Percentiles rank a stretch among this genome's conserved stretches.
phyloP scores from a whole-genome alignment of 1,284 basidiomycete species.

The Fomitopsis palustris region DNA sequence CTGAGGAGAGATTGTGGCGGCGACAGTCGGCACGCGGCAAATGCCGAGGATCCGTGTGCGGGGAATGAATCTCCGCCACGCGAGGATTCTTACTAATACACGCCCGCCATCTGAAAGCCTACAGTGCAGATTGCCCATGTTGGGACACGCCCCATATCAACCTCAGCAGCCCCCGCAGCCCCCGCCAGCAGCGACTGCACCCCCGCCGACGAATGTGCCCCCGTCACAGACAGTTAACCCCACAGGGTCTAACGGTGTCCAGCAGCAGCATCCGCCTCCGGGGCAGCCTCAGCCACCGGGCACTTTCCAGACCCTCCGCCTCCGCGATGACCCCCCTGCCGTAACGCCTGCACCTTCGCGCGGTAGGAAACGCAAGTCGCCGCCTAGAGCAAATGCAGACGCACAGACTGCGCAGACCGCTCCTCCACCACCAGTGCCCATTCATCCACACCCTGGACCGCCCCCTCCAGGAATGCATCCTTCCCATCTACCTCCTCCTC shows the following conservation, averaged over 20 bases:
- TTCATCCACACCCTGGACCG: constrained; percentile 15
- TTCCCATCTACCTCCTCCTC: constrained; percentile 23
- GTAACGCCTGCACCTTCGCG: constrained; percentile 29
- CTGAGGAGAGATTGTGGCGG: not conserved
- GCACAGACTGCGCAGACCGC: constrained; percentile 16
- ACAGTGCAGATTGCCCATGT: constrained; percentile 29
- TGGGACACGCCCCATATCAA: constrained; percentile 37
- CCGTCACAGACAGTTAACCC: constrained; percentile 14
- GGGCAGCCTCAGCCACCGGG: constrained; percentile 33
- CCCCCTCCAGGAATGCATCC: constrained; percentile 21
- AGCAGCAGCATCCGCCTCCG: constrained; percentile 15
- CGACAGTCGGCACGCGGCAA: not conserved
- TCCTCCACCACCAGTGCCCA: constrained; percentile 1
- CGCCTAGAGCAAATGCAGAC: constrained; percentile 35
- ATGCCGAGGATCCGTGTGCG: not conserved
- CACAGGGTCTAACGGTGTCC: constrained; percentile 19
- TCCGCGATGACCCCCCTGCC: constrained; percentile 52
- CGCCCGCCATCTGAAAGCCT: constrained; percentile 21
- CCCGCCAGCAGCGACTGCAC: constrained; percentile 34
- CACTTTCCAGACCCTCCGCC: constrained; percentile 53
- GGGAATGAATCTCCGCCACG: constrained; percentile 24
- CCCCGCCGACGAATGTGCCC: constrained; percentile 19
- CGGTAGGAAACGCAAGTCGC: constrained; percentile 37
- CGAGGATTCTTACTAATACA: constrained; percentile 35
- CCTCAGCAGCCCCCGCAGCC: constrained; percentile 29